Conservation (phyloP, 1,284 basidiomycete species). For the Ustilago crameri region DNA sequence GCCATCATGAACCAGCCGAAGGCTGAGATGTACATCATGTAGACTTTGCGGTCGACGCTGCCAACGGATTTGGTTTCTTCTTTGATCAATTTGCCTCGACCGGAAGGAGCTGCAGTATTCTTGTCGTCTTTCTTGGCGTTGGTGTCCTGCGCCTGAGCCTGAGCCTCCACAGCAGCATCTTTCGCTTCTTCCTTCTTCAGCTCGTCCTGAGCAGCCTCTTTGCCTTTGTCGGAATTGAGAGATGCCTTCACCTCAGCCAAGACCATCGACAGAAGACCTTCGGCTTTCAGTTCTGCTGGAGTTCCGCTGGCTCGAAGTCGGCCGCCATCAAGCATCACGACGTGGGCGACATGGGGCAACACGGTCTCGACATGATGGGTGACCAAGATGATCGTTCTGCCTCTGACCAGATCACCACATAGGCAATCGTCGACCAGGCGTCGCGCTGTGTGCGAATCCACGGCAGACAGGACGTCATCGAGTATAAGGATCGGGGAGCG, state of each 20-base stretch:
- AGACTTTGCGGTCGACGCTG: constrained; percentile 81
- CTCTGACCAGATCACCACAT: constrained; percentile 63
- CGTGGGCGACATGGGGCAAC: constrained; percentile 26
- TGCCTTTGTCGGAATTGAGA: constrained; percentile 48
- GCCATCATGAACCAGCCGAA: constrained; percentile 53
- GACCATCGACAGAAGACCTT: constrained; percentile 16
- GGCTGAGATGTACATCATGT: constrained; percentile 78
- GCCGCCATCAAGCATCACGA: constrained; percentile 54
- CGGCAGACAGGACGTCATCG: constrained; percentile 68
- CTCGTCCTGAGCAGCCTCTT: constrained; percentile 37
- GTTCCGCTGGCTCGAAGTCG: constrained; percentile 44
- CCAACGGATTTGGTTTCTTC: constrained; percentile 80
- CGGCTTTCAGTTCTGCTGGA: constrained; percentile 72
- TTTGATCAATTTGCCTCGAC: constrained; percentile 73
- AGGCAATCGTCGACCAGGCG: constrained; percentile 62
- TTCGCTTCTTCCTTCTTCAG: constrained; percentile 35
- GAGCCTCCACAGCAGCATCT: constrained; percentile 27
- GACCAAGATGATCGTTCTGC: constrained; percentile 79
- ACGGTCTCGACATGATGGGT: constrained; percentile 72
- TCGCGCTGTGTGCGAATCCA: constrained; percentile 76
- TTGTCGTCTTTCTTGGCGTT: background rate
- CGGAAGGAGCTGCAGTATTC: constrained; percentile 11
- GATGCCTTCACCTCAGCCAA: constrained; percentile 55
- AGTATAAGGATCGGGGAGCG: constrained; percentile 55
- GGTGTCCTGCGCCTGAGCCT: constrained; percentile 12